Conservation (phyloP, 208 protist species). For the Leishmania lainsoni region DNA sequence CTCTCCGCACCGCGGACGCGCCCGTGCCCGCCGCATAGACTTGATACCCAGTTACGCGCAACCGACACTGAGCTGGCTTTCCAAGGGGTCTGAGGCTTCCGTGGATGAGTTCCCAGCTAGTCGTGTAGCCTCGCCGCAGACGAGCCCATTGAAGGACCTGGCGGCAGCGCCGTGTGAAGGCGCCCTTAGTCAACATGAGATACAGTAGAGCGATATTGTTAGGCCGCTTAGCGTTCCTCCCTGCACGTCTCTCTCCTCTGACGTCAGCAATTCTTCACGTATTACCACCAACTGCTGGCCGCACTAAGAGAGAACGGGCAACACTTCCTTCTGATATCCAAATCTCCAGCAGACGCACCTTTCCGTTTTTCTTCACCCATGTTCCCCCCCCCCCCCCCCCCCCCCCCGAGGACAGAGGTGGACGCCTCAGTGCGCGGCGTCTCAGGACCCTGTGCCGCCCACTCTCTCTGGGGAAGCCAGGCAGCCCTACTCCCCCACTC, state of each 20-base stretch:
- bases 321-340: background rate
- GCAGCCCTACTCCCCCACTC: background rate
- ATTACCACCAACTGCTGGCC: background rate
- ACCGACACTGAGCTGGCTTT: slow-evolving; percentile 77
- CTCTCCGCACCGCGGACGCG: background rate
- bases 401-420: background rate
- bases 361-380: background rate
- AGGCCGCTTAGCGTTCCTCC: background rate
- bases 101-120: slow-evolving; percentile 30
- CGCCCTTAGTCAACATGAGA: background rate
- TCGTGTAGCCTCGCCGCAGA: background rate
- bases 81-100: slow-evolving; percentile 48
- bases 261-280: too few relatives aligned
- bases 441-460: background rate
- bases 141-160: slow-evolving; percentile 1
- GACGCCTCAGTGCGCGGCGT: background rate
- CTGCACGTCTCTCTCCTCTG: background rate
- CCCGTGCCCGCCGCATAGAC: background rate
- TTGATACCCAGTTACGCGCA: slow-evolving; percentile 63
- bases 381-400: too few relatives aligned
- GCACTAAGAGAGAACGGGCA: background rate
- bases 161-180: background rate
- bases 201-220: background rate
- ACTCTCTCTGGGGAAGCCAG: background rate
- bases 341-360: background rate